Evolutionary conservation across 1,139 yeast species (phyloP).

Genomic region (Lodderomyces beijingensis): DNA sequence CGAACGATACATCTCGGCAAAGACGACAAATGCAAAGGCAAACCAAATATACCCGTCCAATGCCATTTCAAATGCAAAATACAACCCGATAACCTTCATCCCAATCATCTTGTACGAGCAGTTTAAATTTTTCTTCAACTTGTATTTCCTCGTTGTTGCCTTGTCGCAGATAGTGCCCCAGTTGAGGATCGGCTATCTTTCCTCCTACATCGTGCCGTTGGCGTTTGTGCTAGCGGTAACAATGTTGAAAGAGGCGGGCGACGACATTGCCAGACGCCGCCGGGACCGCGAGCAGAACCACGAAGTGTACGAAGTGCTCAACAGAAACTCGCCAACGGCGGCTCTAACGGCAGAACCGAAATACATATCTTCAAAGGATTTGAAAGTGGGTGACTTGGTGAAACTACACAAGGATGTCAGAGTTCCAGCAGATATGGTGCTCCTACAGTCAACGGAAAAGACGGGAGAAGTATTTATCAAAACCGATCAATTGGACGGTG

Average conservation of each 20-base stretch:
- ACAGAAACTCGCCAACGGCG: slow-evolving; percentile 22
- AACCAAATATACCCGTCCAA: slow-evolving; percentile 56
- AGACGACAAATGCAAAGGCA: slow-evolving; percentile 21
- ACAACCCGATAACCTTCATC: slow-evolving; percentile 80
- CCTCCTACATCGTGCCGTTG: slow-evolving; percentile 89
- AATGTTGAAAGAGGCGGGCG: slow-evolving; percentile 93
- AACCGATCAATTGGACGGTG: slow-evolving; percentile 98
- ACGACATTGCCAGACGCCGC: slow-evolving; percentile 84
- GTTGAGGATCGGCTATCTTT: slow-evolving; percentile 85
- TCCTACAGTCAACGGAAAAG: slow-evolving; percentile 76
- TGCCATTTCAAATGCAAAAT: slow-evolving; percentile 90
- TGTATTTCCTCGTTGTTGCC: slow-evolving; percentile 89
- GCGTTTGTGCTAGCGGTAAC: slow-evolving; percentile 91
- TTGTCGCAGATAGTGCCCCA: slow-evolving; percentile 91
- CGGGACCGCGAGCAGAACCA: slow-evolving; percentile 87
- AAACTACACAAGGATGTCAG: slow-evolving; percentile 75
- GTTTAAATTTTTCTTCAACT: slow-evolving; percentile 92
- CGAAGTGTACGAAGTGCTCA: slow-evolving; percentile 72
- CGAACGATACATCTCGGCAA: slow-evolving; percentile 37
- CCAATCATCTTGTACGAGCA: slow-evolving; percentile 92
- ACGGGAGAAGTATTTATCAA: slow-evolving; percentile 90
- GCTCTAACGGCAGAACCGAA: slow-evolving; percentile 26
- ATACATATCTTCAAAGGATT: slow-evolving; percentile 55
- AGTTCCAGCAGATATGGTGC: slow-evolving; percentile 88
- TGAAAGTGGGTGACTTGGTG: slow-evolving; percentile 87